Conservation (phyloP, 768 basidiomycete species). For the Psilocybe tampanensis region DNA sequence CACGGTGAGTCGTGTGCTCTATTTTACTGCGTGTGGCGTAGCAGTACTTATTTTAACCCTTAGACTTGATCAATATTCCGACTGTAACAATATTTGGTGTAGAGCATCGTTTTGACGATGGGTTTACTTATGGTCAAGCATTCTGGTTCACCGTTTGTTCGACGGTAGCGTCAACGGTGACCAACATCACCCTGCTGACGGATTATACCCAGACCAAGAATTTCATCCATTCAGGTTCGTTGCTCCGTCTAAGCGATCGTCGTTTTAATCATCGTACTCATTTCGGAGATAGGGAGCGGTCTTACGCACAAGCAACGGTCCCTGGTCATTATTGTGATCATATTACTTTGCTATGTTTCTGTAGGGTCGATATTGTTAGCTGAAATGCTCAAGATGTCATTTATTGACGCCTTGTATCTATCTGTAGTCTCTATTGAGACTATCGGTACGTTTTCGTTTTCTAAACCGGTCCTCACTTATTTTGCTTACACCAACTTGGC, state of each 20-base stretch:
- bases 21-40: not conserved
- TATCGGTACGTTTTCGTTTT: slow-evolving; percentile 38
- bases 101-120: slow-evolving; percentile 59
- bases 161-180: slow-evolving; percentile 63
- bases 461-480: not conserved
- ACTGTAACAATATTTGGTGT: slow-evolving; percentile 65
- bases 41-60: slow-evolving; percentile 1
- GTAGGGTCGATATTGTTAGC: slow-evolving; percentile 67
- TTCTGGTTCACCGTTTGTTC: slow-evolving; percentile 83
- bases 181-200: slow-evolving; percentile 66
- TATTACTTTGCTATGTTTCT: slow-evolving; percentile 72
- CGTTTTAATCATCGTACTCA: not conserved
- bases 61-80: slow-evolving; percentile 72
- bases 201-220: slow-evolving; percentile 63
- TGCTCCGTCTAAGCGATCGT: not conserved
- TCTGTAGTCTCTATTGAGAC: slow-evolving; percentile 75
- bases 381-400: slow-evolving; percentile 54
- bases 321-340: slow-evolving; percentile 78
- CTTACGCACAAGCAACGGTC: slow-evolving; percentile 79
- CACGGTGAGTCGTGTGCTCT: slow-evolving; percentile 54
- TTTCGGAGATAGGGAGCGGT: slow-evolving; percentile 59
- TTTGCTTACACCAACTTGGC: slow-evolving; percentile 11
- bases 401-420: slow-evolving; percentile 80
- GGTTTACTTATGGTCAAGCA: slow-evolving; percentile 68
- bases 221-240: slow-evolving; percentile 62